Evolutionary conservation across 495 filamentous ascomycete genomes (phyloP).

Genomic region (Aspergillus indologenus): DNA sequence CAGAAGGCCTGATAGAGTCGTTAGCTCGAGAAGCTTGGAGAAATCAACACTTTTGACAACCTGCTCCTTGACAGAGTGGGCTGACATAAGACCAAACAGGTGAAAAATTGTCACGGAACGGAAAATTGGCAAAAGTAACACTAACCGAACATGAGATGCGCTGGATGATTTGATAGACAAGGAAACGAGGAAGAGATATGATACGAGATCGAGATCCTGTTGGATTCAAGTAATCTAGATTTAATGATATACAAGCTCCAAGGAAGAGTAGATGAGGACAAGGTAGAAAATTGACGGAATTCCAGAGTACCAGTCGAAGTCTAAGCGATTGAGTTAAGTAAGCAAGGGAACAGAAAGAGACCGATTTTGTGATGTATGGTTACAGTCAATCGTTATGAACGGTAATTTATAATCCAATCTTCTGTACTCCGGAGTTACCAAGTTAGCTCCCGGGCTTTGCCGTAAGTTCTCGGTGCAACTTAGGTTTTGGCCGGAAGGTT

Average conservation of each 20-base stretch:
- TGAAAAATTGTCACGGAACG: conserved; percentile 5
- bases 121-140: conserved; percentile 13
- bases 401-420: too few relatives aligned
- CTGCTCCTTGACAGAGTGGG: conserved; percentile 30
- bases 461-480: too few relatives aligned
- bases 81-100: conserved; percentile 20
- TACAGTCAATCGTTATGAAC: too few relatives aligned
- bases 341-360: conserved; percentile 18
- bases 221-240: not conserved
- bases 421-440: too few relatives aligned
- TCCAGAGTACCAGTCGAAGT: not conserved
- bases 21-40: conserved; percentile 38
- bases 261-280: conserved; percentile 15
- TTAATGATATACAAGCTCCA: conserved; percentile 6
- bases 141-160: conserved; percentile 13
- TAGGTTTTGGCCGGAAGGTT: conserved; percentile 36
- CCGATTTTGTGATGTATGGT: not conserved
- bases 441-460: conserved; percentile 44
- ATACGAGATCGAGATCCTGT: conserved; percentile 10
- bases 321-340: conserved; percentile 18
- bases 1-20: conserved; percentile 23
- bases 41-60: conserved; percentile 31
- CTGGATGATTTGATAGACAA: conserved; percentile 12
- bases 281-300: conserved; percentile 13
- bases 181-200: conserved; percentile 1